These are phyloP conservation scores for Dendrobium catenatum DNA, from an alignment of 106 monocot genomes.

Conservation along the genomic window DNA sequence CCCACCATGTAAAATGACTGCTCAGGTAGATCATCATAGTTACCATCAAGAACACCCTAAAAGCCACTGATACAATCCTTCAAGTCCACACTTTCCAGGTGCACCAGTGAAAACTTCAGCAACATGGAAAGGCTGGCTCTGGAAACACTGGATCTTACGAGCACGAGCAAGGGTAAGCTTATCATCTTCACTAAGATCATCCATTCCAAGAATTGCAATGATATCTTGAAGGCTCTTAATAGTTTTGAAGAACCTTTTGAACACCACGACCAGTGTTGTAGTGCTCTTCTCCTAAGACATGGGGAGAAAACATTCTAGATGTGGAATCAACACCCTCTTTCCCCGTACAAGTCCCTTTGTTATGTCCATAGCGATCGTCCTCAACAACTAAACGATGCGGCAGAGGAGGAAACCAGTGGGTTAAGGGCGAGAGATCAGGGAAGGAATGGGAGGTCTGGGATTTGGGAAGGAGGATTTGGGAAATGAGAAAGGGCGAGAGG, in stretches of 20 bases:
- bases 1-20: constrained; percentile 15
- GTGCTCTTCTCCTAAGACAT: constrained; percentile 67
- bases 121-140: constrained; percentile 81
- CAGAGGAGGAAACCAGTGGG: constrained; percentile 47
- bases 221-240: constrained; percentile 82
- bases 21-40: constrained; percentile 9
- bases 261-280: constrained; percentile 81
- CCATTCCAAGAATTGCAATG: constrained; percentile 85
- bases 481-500: constrained; percentile 21
- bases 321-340: constrained; percentile 69
- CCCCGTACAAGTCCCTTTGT: constrained; percentile 84
- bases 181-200: constrained; percentile 83
- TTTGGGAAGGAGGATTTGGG: constrained; percentile 8
- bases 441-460: constrained; percentile 11
- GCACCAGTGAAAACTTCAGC: constrained; percentile 81
- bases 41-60: constrained; percentile 21
- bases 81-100: constrained; percentile 66
- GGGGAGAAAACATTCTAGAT: constrained; percentile 77
- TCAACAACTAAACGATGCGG: constrained; percentile 57
- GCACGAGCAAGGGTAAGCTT: constrained; percentile 80
- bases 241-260: constrained; percentile 89
- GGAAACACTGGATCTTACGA: constrained; percentile 61
- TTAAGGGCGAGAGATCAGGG: constrained; percentile 4
- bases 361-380: constrained; percentile 75
- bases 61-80: constrained; percentile 70